Evolutionary conservation across 2,329 filamentous ascomycete genomes (phyloP).

Genomic region (Peltaster fructicola): DNA sequence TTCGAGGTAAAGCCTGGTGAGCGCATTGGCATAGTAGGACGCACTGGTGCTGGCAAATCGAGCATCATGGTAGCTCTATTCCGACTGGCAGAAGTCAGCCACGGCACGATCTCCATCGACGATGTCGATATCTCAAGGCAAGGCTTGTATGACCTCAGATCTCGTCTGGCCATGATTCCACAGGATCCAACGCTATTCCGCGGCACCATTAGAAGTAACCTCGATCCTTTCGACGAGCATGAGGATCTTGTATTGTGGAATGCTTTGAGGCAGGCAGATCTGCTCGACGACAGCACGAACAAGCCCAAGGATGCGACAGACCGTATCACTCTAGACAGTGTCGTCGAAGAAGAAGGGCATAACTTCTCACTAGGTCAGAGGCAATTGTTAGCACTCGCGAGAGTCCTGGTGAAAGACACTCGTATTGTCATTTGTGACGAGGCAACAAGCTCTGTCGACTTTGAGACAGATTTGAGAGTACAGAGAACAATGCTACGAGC

Average conservation of each 20-base stretch:
- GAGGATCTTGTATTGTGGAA: slow-evolving; percentile 51
- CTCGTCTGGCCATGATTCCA: slow-evolving; percentile 63
- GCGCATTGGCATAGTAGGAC: slow-evolving; percentile 83
- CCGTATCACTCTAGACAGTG: slow-evolving; percentile 60
- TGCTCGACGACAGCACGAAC: slow-evolving; percentile 24
- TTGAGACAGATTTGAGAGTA: slow-evolving; percentile 83
- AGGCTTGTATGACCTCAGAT: slow-evolving; percentile 50
- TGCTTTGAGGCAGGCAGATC: slow-evolving; percentile 51
- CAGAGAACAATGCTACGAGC: slow-evolving; percentile 64
- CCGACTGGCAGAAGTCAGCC: slow-evolving; percentile 25
- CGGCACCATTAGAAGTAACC: slow-evolving; percentile 56
- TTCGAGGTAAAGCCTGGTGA: slow-evolving; percentile 69
- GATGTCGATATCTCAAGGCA: slow-evolving; percentile 58
- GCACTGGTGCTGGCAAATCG: slow-evolving; percentile 45
- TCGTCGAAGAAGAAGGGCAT: slow-evolving; percentile 74
- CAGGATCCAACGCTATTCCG: slow-evolving; percentile 71
- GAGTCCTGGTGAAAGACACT: slow-evolving; percentile 68
- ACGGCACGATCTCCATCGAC: slow-evolving; percentile 52
- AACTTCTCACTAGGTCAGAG: slow-evolving; percentile 86
- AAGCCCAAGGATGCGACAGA: slow-evolving; percentile 21
- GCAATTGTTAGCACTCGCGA: slow-evolving; percentile 77
- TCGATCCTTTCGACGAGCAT: slow-evolving; percentile 59
- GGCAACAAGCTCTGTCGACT: slow-evolving; percentile 57
- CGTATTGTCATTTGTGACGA: slow-evolving; percentile 64
- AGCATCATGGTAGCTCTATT: slow-evolving; percentile 5